phyloP scores from a whole-genome alignment of 352 stramenopile species.

The Globisporangium spiculum region DNA sequence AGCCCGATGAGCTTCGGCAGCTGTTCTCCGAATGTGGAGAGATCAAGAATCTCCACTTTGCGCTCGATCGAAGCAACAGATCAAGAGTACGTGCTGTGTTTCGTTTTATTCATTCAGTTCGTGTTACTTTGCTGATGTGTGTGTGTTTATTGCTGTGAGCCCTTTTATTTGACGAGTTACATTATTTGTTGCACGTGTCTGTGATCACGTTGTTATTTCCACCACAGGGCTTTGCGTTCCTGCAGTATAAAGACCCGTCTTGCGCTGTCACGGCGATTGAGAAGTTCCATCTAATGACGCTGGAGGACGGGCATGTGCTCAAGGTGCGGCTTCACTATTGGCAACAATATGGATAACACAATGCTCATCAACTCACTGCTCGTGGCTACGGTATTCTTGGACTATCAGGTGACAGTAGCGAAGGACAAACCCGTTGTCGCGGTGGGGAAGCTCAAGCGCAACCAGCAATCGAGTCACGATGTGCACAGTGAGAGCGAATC shows the following conservation, averaged over 20 bases:
- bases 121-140: neutral
- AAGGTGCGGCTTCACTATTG: slow-evolving; percentile 32
- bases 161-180: neutral
- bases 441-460: slow-evolving; percentile 65
- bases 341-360: too few relatives aligned
- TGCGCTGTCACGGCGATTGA: slow-evolving; percentile 53
- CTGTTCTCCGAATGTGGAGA: slow-evolving; percentile 58
- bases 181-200: neutral
- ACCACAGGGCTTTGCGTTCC: slow-evolving; percentile 67
- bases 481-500: slow-evolving; percentile 14
- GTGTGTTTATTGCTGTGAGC: neutral
- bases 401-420: slow-evolving; percentile 55
- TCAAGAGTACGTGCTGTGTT: slow-evolving; percentile 38
- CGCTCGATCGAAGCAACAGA: slow-evolving; percentile 74
- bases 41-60: slow-evolving; percentile 68
- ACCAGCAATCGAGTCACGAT: slow-evolving; percentile 40
- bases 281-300: slow-evolving; percentile 55
- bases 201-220: neutral
- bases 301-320: slow-evolving; percentile 70
- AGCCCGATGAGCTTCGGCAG: slow-evolving; percentile 54
- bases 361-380: neutral
- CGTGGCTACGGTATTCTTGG: neutral
- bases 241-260: slow-evolving; percentile 60
- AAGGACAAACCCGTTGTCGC: slow-evolving; percentile 46
- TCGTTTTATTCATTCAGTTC: neutral